Evolutionary conservation across 306 rosid genomes (phyloP).

Genomic region (Styphnolobium japonicum): DNA sequence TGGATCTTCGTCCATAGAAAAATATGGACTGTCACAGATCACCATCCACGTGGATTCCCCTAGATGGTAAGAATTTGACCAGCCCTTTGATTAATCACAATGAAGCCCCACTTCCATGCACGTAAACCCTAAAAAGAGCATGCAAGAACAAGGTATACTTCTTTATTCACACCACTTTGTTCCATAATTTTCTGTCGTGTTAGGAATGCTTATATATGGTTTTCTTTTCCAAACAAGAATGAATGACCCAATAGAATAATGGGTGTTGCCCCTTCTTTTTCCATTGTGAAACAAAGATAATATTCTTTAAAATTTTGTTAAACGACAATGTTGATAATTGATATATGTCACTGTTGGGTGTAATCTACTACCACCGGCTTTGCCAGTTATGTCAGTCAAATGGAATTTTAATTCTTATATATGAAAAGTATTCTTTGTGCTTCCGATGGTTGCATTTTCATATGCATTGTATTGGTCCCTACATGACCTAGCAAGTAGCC

Average conservation of each 20-base stretch:
- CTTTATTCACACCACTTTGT: conserved; percentile 4
- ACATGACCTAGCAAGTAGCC: not conserved
- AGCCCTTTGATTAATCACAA: not conserved
- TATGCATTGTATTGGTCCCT: not conserved
- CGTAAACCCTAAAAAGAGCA: conserved; percentile 14
- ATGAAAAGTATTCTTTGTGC: not conserved
- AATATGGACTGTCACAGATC: not conserved
- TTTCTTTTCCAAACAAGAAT: not conserved
- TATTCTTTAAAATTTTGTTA: not conserved
- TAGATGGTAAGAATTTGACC: not conserved
- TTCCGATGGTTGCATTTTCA: not conserved
- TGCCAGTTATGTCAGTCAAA: not conserved
- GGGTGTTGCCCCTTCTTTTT: not conserved
- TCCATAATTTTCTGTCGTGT: not conserved
- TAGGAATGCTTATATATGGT: not conserved
- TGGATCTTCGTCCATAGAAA: conserved; percentile 18
- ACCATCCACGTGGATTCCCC: not conserved
- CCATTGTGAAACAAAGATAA: conserved; percentile 21
- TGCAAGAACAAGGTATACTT: not conserved
- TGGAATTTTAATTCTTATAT: conserved; percentile 11
- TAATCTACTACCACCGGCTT: not conserved
- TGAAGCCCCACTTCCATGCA: conserved; percentile 35
- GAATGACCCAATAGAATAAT: not conserved
- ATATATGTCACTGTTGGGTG: not conserved
- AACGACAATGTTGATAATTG: conserved; percentile 6